A percentile compares a stretch with the other conserved stretches of the same genome.
Conservation (phyloP, 495 filamentous ascomycete species). For the Xylaria venustula region DNA sequence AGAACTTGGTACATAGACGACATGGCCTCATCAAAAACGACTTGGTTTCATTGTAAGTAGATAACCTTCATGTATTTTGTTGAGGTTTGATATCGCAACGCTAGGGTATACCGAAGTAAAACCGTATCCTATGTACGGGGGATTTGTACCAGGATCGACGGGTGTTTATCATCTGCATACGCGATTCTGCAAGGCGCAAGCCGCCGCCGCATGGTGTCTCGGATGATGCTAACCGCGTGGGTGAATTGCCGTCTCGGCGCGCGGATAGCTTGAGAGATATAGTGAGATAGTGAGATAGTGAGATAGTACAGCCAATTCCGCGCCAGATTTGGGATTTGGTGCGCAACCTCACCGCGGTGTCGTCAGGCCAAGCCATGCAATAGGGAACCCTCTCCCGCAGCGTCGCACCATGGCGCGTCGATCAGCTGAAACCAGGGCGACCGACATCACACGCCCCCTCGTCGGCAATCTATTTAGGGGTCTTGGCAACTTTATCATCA, state of each 20-base stretch:
- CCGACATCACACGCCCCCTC: not conserved
- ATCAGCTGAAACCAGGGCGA: constrained; percentile 15
- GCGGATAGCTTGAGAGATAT: not conserved
- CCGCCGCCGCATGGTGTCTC: not conserved
- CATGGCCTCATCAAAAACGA: no score
- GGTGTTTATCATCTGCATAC: not conserved
- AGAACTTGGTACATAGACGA: no score
- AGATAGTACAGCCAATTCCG: no score
- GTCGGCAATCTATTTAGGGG: constrained; percentile 2
- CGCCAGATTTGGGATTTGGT: not conserved
- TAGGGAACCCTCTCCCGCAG: not conserved
- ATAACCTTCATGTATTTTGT: no score
- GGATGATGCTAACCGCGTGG: not conserved
- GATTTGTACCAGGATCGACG: no score
- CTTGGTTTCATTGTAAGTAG: no score
- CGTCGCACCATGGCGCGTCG: not conserved
- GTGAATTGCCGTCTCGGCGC: not conserved
- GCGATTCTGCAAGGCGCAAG: not conserved
- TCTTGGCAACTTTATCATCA: constrained; percentile 3
- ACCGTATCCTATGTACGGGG: no score
- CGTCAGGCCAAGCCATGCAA: not conserved
- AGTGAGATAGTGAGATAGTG: no score
- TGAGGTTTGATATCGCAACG: no score
- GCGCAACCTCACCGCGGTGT: not conserved
- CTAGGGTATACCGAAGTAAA: no score